Percentiles rank a stretch among this genome's conserved stretches.
phyloP scores from a whole-genome alignment of 176 grass and related monocot species.

The Thalia dealbata region DNA sequence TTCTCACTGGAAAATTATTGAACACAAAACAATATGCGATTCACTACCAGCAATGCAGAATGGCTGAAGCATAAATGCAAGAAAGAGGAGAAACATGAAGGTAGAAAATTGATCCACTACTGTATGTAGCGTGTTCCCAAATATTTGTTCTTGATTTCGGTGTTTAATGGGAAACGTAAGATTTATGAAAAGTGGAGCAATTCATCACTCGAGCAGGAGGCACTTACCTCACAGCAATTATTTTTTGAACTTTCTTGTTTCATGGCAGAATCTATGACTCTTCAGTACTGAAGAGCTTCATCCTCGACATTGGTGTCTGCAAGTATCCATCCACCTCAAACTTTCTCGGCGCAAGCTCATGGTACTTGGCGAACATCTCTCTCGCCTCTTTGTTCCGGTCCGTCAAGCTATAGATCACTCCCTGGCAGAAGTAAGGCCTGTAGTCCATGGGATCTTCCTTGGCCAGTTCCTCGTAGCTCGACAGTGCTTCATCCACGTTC shows the following conservation, averaged over 20 bases:
- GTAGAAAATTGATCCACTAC: not conserved
- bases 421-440: constrained; percentile 49
- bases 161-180: not conserved
- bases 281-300: constrained; percentile 6
- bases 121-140: not conserved
- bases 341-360: constrained; percentile 21
- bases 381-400: constrained; percentile 30
- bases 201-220: not conserved
- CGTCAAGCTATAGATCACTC: constrained; percentile 41
- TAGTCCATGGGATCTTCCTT: constrained; percentile 50
- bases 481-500: constrained; percentile 53
- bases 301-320: constrained; percentile 11
- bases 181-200: not conserved
- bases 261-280: not conserved
- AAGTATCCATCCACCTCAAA: constrained; percentile 24
- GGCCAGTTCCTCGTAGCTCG: constrained; percentile 46
- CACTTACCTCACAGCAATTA: not conserved
- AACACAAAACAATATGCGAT: too few species aligned
- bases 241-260: not conserved
- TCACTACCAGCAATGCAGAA: not conserved
- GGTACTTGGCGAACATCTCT: constrained; percentile 36
- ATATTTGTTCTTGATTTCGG: not conserved
- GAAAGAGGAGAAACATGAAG: not conserved
- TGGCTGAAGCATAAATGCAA: not conserved
- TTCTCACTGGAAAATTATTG: too few species aligned